Conservation (phyloP, 352 stramenopile genomes). For the Phytophthora sp. region DNA sequence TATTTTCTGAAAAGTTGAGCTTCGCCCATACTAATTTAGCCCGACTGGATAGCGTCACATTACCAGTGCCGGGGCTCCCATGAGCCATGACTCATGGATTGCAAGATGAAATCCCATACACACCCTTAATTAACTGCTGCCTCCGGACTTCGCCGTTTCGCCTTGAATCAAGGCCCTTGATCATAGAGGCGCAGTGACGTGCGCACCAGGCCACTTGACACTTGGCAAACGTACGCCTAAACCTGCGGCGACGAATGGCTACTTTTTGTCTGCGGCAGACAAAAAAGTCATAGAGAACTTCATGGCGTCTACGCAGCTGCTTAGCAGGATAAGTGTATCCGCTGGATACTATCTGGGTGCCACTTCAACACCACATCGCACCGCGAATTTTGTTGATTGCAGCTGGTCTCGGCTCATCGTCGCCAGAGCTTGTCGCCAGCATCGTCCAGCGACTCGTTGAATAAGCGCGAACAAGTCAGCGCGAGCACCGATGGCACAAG, state of each 20-base stretch:
- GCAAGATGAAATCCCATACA: no score
- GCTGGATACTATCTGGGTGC: background rate
- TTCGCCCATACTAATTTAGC: background rate
- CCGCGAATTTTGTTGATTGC: background rate
- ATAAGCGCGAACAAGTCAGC: slow-evolving; percentile 3
- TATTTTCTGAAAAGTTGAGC: background rate
- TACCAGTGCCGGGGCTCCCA: background rate
- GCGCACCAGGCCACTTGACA: background rate
- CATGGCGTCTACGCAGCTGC: background rate
- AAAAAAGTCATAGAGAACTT: no score
- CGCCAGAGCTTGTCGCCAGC: background rate
- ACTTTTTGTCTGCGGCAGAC: background rate
- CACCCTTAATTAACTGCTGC: no score
- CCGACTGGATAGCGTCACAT: background rate
- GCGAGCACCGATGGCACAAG: background rate
- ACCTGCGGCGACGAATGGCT: background rate
- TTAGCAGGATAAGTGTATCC: background rate
- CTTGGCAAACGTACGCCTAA: no score
- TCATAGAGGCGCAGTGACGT: no score
- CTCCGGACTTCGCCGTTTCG: background rate
- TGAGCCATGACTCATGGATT: no score
- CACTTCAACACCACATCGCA: background rate
- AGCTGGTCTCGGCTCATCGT: background rate
- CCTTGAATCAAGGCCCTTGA: no score
- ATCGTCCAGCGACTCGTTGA: background rate